These are phyloP conservation scores for Letharia lupina DNA, from an alignment of 495 filamentous ascomycete species.

Conservation along the genomic window DNA sequence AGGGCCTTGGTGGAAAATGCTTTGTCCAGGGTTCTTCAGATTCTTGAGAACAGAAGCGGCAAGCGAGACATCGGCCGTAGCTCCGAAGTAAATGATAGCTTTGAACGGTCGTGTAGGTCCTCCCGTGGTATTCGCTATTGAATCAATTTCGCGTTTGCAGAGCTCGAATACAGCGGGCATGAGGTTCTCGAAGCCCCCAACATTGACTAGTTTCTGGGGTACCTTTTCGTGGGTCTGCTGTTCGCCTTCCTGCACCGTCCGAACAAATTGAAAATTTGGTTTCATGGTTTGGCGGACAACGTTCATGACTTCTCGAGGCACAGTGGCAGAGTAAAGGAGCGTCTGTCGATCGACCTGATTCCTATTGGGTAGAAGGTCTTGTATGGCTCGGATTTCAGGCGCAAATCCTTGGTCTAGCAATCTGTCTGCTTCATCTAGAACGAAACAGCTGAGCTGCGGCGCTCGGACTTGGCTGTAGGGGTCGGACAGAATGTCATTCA, in stretches of 20 bases:
- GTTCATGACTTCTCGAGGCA: slow-evolving; percentile 71
- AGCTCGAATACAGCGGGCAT: slow-evolving; percentile 73
- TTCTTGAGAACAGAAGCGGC: slow-evolving; percentile 50
- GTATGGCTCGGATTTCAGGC: slow-evolving; percentile 65
- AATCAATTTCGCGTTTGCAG: slow-evolving; percentile 45
- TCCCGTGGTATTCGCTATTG: slow-evolving; percentile 26
- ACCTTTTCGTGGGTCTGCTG: slow-evolving; percentile 74
- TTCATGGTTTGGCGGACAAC: slow-evolving; percentile 65
- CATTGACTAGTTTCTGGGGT: slow-evolving; percentile 61
- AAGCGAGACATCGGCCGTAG: slow-evolving; percentile 62
- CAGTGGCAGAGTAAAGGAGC: slow-evolving; percentile 87
- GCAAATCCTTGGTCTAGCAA: slow-evolving; percentile 85
- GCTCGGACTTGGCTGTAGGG: slow-evolving; percentile 53
- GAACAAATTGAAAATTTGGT: slow-evolving; percentile 69
- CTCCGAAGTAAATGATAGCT: slow-evolving; percentile 82
- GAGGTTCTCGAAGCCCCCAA: slow-evolving; percentile 64
- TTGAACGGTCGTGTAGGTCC: slow-evolving; percentile 63
- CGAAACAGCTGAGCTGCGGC: slow-evolving; percentile 66
- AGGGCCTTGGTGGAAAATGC: slow-evolving; percentile 32
- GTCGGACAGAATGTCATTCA: slow-evolving; percentile 78
- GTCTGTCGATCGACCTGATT: slow-evolving; percentile 66
- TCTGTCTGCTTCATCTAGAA: slow-evolving; percentile 91
- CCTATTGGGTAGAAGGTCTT: slow-evolving; percentile 53
- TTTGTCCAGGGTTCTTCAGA: slow-evolving; percentile 33
- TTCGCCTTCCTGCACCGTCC: slow-evolving; percentile 74